Percentiles rank a stretch among this genome's conserved stretches.
phyloP scores from a whole-genome alignment of 352 stramenopile genomes.

The Pythium aristosporum region DNA sequence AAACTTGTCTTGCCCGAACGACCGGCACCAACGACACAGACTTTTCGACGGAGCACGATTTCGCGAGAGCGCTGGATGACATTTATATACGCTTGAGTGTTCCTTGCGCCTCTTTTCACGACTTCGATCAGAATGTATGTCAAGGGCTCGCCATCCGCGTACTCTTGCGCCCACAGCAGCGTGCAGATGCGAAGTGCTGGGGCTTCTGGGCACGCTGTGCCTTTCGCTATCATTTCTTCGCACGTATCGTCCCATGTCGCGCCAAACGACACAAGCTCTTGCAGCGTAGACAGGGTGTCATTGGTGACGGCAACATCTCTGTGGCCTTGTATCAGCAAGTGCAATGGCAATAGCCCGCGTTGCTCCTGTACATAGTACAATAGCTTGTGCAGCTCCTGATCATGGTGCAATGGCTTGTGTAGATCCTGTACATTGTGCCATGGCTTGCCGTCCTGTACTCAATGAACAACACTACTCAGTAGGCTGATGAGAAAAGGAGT shows the following conservation, averaged over 20 bases:
- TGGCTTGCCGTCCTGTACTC: too few relatives aligned
- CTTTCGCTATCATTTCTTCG: not conserved
- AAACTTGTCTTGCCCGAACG: conserved; percentile 32
- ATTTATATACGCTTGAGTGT: conserved; percentile 2
- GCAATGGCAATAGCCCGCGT: not conserved
- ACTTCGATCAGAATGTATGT: not conserved
- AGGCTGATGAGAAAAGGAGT: not conserved
- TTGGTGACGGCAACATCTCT: not conserved
- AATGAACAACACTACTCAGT: too few relatives aligned
- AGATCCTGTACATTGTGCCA: too few relatives aligned
- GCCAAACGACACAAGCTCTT: not conserved
- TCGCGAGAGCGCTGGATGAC: not conserved
- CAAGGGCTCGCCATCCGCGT: not conserved
- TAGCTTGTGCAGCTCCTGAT: too few relatives aligned
- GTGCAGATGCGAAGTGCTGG: not conserved
- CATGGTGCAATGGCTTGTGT: too few relatives aligned
- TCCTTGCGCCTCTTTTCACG: not conserved
- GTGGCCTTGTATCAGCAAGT: not conserved
- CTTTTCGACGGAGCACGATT: conserved; percentile 12
- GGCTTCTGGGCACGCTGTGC: not conserved
- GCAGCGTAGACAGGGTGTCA: not conserved
- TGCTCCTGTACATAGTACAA: too few relatives aligned
- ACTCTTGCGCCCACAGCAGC: not conserved
- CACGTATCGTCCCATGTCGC: not conserved
- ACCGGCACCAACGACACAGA: conserved; percentile 28